phyloP scores from a whole-genome alignment of 371 early-diverging fungal species.

The Coemansia sp. region DNA sequence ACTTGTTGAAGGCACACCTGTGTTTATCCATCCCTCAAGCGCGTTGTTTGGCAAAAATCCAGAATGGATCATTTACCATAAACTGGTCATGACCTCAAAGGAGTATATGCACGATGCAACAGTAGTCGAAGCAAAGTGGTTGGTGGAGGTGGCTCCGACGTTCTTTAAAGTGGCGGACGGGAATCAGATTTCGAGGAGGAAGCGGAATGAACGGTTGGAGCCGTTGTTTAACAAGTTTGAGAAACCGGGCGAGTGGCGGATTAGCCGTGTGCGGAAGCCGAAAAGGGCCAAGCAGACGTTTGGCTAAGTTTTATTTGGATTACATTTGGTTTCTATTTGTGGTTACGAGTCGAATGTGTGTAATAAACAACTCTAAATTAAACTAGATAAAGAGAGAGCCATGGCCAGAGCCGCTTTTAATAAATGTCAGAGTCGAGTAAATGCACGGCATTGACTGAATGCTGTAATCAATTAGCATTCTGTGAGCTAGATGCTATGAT shows the following conservation, averaged over 20 bases:
- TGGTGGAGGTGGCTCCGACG: constrained; percentile 94
- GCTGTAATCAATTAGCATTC: no score
- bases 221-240: constrained; percentile 94
- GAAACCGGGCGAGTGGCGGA: constrained; percentile 85
- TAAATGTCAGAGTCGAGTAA: no score
- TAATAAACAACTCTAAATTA: no score
- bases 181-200: constrained; percentile 88
- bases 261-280: constrained; percentile 74
- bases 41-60: constrained; percentile 94
- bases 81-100: constrained; percentile 94
- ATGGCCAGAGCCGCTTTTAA: no score
- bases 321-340: background rate
- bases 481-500: no score
- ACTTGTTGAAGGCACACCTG: constrained; percentile 93
- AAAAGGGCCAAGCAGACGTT: constrained; percentile 80
- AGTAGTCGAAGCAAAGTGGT: constrained; percentile 96
- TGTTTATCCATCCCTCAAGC: constrained; percentile 93
- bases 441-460: no score
- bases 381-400: no score
- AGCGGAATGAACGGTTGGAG: constrained; percentile 88
- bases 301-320: constrained; percentile 22
- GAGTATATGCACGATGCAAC: constrained; percentile 98
- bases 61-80: constrained; percentile 98
- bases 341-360: no score
- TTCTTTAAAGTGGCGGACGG: constrained; percentile 94